Evolutionary conservation across 106 monocot species (phyloP).

Genomic region (Dendrobium officinale): DNA sequence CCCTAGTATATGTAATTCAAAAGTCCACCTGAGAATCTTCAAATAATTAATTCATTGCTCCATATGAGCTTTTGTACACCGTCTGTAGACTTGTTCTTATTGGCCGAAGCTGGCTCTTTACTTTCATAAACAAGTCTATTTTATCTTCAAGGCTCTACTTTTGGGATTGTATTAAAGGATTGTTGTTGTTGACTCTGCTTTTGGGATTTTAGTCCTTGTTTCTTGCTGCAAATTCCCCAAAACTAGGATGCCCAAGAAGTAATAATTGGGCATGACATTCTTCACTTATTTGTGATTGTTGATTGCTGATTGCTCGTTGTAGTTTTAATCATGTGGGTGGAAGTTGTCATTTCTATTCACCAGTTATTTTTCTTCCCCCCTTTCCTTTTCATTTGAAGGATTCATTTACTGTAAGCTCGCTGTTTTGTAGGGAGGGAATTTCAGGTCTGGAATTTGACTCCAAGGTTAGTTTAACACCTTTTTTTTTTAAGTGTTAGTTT

Average conservation of each 20-base stretch:
- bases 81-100: neutral
- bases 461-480: neutral
- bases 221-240: neutral
- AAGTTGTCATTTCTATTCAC: neutral
- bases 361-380: neutral
- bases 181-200: neutral
- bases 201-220: neutral
- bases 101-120: neutral
- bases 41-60: neutral
- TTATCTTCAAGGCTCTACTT: neutral
- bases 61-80: neutral
- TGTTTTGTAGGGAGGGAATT: conserved; percentile 13
- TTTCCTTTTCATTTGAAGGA: neutral
- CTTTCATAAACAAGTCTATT: neutral
- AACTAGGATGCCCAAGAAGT: neutral
- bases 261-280: neutral
- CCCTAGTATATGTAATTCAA: too few relatives aligned
- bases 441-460: conserved; percentile 5
- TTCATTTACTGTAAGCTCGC: neutral
- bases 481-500: neutral
- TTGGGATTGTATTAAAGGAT: neutral
- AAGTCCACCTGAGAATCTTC: too few relatives aligned
- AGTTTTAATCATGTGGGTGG: neutral
- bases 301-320: neutral
- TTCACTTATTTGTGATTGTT: neutral